These are phyloP conservation scores for Teratosphaeria gauchensis DNA, from an alignment of 2,329 filamentous ascomycete genomes.

Conservation along the genomic window DNA sequence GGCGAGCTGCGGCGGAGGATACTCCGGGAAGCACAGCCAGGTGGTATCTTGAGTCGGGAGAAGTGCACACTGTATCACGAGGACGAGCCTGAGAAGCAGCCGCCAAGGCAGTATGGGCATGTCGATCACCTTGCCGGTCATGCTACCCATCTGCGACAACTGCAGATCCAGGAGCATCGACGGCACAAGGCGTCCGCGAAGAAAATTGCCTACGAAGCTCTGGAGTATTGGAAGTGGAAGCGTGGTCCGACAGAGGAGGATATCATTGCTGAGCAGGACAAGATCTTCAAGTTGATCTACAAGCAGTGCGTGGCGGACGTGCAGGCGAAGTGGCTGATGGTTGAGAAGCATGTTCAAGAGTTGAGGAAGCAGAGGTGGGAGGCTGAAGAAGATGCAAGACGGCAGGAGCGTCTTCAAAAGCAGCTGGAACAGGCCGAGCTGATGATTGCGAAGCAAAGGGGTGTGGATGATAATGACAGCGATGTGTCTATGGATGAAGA, in stretches of 20 bases:
- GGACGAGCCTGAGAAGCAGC: conserved; percentile 52
- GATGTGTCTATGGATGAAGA: conserved; percentile 29
- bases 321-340: conserved; percentile 51
- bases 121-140: conserved; percentile 76
- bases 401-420: conserved; percentile 63
- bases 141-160: conserved; percentile 47
- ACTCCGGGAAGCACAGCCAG: conserved; percentile 61
- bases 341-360: conserved; percentile 49
- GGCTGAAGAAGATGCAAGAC: conserved; percentile 55
- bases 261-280: conserved; percentile 65
- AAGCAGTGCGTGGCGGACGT: conserved; percentile 59
- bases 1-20: conserved; percentile 39
- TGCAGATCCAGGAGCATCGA: conserved; percentile 70
- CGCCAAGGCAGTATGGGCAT: conserved; percentile 72
- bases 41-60: conserved; percentile 62
- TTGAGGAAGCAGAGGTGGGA: conserved; percentile 49
- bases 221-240: conserved; percentile 63
- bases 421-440: conserved; percentile 23
- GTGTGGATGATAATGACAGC: conserved; percentile 19
- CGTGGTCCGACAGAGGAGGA: conserved; percentile 73
- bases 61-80: conserved; percentile 46
- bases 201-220: conserved; percentile 65
- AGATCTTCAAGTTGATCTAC: conserved; percentile 56
- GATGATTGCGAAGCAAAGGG: conserved; percentile 23
- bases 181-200: conserved; percentile 71